Conservation (phyloP, 257 asterid species). For the Lantana camara region DNA sequence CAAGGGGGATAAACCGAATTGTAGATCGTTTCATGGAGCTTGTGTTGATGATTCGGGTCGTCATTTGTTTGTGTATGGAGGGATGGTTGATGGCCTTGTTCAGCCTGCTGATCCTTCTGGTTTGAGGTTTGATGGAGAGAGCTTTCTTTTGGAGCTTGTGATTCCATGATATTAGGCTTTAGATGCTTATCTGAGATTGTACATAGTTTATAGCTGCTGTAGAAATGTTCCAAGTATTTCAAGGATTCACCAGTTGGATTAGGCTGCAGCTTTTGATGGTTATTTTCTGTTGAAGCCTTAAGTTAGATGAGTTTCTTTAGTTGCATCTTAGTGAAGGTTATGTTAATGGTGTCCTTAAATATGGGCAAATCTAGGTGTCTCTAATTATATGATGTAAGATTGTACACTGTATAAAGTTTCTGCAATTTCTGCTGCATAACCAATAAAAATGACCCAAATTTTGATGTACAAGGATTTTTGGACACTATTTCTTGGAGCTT, state of each 20-base stretch:
- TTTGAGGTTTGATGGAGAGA: conserved; percentile 71
- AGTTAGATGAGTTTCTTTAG: conserved; percentile 14
- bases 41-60: conserved; percentile 80
- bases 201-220: background rate
- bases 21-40: conserved; percentile 87
- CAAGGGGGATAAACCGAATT: conserved; percentile 53
- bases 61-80: conserved; percentile 75
- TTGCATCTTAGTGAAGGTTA: background rate
- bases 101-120: conserved; percentile 66
- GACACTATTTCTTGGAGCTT: background rate
- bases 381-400: background rate
- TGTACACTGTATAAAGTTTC: conserved; percentile 1
- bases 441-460: background rate
- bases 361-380: background rate
- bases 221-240: background rate
- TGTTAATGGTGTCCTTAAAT: background rate
- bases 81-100: conserved; percentile 80
- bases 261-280: too few relatives aligned
- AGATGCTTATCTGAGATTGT: conserved; percentile 8
- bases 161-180: conserved; percentile 7
- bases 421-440: background rate
- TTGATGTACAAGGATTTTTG: background rate
- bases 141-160: conserved; percentile 70
- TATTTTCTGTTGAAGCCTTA: background rate
- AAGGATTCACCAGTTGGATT: too few relatives aligned